A percentile compares a stretch with the other conserved stretches of the same genome.
phyloP scores from a whole-genome alignment of 1,139 yeast genomes.

The Candida frijolesensis region DNA sequence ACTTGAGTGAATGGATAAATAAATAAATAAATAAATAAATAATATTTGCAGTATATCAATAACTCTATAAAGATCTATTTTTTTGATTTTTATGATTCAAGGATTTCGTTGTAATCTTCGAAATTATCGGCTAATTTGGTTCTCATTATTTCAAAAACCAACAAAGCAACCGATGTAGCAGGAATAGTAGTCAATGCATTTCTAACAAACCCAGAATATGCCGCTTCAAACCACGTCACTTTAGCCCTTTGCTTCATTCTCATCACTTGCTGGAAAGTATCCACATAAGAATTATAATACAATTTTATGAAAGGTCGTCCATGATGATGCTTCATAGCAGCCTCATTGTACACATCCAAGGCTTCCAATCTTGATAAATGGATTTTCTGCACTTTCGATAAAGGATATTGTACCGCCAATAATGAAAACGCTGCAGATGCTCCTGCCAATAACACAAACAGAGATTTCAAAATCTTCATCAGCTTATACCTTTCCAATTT shows the following conservation, averaged over 20 bases:
- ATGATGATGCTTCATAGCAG: conserved; percentile 12
- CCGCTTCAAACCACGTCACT: conserved; percentile 62
- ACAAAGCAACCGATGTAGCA: conserved; percentile 81
- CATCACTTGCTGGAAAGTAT: conserved; percentile 63
- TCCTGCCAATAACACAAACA: conserved; percentile 83
- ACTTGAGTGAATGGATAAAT: conserved; percentile 5
- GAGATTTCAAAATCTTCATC: conserved; percentile 59
- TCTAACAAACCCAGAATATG: conserved; percentile 75
- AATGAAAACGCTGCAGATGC: conserved; percentile 82
- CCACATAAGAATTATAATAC: conserved; percentile 71
- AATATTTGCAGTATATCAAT: background rate
- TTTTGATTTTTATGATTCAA: conserved; percentile 13
- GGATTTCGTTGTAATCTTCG: conserved; percentile 23
- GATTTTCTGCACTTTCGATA: conserved; percentile 75
- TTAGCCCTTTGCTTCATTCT: conserved; percentile 57
- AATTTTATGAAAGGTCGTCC: conserved; percentile 45
- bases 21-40: conserved; percentile 10
- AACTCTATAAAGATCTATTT: background rate
- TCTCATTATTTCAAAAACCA: conserved; percentile 84
- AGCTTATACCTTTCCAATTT: conserved; percentile 41
- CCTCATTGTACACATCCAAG: conserved; percentile 62
- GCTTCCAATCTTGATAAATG: conserved; percentile 82
- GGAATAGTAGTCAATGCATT: conserved; percentile 81
- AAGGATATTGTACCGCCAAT: conserved; percentile 80
- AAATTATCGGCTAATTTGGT: conserved; percentile 40